Conservation (phyloP, 306 rosid species). For the Fragaria ananassa region DNA sequence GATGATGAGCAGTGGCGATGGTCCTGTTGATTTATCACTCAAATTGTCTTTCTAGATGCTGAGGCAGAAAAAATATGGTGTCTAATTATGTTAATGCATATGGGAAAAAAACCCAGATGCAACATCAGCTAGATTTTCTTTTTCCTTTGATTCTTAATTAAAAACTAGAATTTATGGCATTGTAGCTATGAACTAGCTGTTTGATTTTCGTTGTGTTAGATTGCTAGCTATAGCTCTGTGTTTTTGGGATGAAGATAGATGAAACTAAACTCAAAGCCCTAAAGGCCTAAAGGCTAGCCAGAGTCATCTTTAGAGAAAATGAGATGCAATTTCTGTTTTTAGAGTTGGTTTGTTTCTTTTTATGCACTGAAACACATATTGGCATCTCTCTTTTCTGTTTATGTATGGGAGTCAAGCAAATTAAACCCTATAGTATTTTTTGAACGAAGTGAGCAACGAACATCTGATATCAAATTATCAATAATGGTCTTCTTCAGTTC, state of each 20-base stretch:
- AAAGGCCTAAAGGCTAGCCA: neutral
- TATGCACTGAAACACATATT: constrained; percentile 63
- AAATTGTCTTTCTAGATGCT: constrained; percentile 58
- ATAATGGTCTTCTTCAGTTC: neutral
- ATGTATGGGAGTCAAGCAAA: constrained; percentile 43
- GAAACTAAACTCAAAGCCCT: neutral
- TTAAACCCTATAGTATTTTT: constrained; percentile 33
- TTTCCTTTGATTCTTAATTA: neutral
- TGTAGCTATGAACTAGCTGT: neutral
- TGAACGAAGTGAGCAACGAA: constrained; percentile 20
- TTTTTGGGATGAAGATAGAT: neutral
- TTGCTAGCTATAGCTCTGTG: neutral
- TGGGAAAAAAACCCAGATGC: neutral
- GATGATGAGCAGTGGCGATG: constrained; percentile 27
- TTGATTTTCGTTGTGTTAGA: neutral
- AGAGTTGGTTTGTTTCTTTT: constrained; percentile 43
- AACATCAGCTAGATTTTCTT: neutral
- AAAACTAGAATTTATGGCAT: neutral
- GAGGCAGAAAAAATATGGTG: neutral
- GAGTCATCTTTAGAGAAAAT: neutral
- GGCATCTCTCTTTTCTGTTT: constrained; percentile 49
- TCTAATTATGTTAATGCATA: neutral
- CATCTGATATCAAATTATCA: neutral
- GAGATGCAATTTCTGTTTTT: constrained; percentile 41
- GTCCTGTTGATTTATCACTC: constrained; percentile 72